A percentile compares a stretch with the other conserved stretches of the same genome.
Evolutionary conservation across 805 yeast species (phyloP).

Genomic region (Lachancea mirantina): DNA sequence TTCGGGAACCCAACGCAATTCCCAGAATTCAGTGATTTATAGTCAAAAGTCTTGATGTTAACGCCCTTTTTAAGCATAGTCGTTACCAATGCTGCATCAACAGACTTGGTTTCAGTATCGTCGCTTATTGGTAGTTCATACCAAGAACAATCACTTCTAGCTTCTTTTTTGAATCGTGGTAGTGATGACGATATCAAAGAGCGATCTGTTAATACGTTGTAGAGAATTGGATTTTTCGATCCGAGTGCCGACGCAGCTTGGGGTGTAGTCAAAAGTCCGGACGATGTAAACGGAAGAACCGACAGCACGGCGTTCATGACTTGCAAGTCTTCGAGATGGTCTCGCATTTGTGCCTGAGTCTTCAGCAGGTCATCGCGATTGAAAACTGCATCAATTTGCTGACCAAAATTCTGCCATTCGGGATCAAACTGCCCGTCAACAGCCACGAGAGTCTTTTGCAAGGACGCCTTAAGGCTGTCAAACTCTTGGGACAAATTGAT

Average conservation of each 20-base stretch:
- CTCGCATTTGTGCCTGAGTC: slow-evolving; percentile 24
- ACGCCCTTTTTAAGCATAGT: slow-evolving; percentile 77
- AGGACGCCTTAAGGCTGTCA: slow-evolving; percentile 7
- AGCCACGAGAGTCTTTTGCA: slow-evolving; percentile 11
- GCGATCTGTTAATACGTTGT: slow-evolving; percentile 85
- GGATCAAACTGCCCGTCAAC: slow-evolving; percentile 1
- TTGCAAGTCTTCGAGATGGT: slow-evolving; percentile 60
- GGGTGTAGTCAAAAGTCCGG: slow-evolving; percentile 87
- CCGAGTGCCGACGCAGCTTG: slow-evolving; percentile 50
- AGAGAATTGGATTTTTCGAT: slow-evolving; percentile 72
- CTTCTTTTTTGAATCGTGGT: slow-evolving; percentile 47
- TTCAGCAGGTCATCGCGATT: slow-evolving; percentile 14
- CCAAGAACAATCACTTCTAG: slow-evolving; percentile 18
- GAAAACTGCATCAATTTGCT: slow-evolving; percentile 11
- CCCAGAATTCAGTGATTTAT: slow-evolving; percentile 13
- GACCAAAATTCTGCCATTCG: neutral
- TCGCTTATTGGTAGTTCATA: slow-evolving; percentile 13
- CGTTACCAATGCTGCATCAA: slow-evolving; percentile 39
- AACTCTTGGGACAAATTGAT: slow-evolving; percentile 80
- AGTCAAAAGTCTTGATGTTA: slow-evolving; percentile 26
- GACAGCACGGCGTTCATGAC: slow-evolving; percentile 53
- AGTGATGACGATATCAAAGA: slow-evolving; percentile 86
- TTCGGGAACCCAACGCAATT: slow-evolving; percentile 27
- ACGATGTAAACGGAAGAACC: slow-evolving; percentile 46
- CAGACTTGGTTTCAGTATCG: slow-evolving; percentile 5